Evolutionary conservation across 805 yeast species (phyloP).

Genomic region (Teunomyces kruisii): DNA sequence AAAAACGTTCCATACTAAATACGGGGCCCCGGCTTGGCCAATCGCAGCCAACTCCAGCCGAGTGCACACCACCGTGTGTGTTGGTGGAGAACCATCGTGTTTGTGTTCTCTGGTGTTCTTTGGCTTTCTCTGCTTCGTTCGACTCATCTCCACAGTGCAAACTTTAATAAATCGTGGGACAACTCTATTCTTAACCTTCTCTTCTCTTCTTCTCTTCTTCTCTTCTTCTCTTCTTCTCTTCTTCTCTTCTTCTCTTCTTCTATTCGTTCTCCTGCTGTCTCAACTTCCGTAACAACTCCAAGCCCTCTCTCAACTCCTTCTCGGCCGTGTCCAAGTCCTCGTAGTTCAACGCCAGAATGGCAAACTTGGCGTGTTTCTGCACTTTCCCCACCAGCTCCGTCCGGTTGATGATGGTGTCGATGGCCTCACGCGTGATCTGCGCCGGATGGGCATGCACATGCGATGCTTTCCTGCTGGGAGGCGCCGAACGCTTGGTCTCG

Average conservation of each 20-base stretch:
- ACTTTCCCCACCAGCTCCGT: constrained; percentile 58
- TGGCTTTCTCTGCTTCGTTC: too few species aligned
- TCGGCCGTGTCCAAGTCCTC: constrained; percentile 73
- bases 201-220: not conserved
- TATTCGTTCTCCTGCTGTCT: constrained; percentile 2
- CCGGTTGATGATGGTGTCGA: constrained; percentile 50
- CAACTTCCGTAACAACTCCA: constrained; percentile 37
- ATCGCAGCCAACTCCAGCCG: too few species aligned
- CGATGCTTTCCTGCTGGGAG: not conserved
- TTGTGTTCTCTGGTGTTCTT: too few species aligned
- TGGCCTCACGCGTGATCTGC: constrained; percentile 30
- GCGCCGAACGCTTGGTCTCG: not conserved
- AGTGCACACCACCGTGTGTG: too few species aligned
- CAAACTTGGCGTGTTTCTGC: constrained; percentile 72
- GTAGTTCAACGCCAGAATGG: constrained; percentile 75
- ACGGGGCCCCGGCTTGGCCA: too few species aligned
- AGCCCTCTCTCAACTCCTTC: constrained; percentile 54
- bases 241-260: not conserved
- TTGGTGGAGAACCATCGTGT: too few species aligned
- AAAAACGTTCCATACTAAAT: too few species aligned
- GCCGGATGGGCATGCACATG: not conserved
- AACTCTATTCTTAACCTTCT: too few species aligned
- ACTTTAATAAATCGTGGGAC: too few species aligned
- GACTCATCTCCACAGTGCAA: too few species aligned
- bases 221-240: not conserved